Evolutionary conservation across 2,329 filamentous ascomycete genomes (phyloP), one percentile per base, ranked within the genome.

Genomic region (Aspergillus sergii): DNA sequence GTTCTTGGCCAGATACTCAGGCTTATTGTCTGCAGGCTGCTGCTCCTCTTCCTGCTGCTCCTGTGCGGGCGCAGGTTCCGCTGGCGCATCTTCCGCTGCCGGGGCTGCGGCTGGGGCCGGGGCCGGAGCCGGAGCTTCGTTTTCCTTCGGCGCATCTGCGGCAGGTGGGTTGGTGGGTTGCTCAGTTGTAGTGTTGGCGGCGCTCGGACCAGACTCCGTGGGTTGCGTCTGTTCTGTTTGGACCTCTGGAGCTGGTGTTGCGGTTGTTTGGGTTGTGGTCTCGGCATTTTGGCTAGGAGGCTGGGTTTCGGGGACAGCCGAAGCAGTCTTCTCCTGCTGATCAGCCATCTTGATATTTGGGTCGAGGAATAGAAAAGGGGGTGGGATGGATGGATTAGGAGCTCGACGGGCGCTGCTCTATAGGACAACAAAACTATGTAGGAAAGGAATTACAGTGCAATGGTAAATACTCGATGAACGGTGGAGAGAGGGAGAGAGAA

Each of bases 1-100:
- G 57, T 76, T 77, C n/a, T 75, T 76, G 54, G 68, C 72, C 56
- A 80, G 64, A 54, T 78, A 80, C 12, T 64, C 66, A 7, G 68
- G 66, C 41, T 64, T 63, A 30, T 50, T 46, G 32, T 59, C 61
- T 21, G 66, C 71, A n/a, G 76, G 75, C 55, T 75, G 75, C 55
- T 75, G 70, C 41, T 74, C 67, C 19, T 69, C 69, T 59, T 72
- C 65, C 50, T 69, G 61, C 45, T 71, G 64, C 21, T 68, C 66
- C 60, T 46, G 58, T 9, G 26, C 36, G 23, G 56, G 26, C 39
- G 41, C 34, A 46, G 36, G n/a, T 21, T 59, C 56, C 8, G 39
- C 36, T 34, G 53, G 45, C 21, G 59, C 23, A 23, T 41, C 16
- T 7, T 59, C 59, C 9, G 39, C 28, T 23, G 53, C 30, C 28